Evolutionary conservation across 164 flowering plant species (phyloP).

Genomic region (Tetrastigma voinierianum): DNA sequence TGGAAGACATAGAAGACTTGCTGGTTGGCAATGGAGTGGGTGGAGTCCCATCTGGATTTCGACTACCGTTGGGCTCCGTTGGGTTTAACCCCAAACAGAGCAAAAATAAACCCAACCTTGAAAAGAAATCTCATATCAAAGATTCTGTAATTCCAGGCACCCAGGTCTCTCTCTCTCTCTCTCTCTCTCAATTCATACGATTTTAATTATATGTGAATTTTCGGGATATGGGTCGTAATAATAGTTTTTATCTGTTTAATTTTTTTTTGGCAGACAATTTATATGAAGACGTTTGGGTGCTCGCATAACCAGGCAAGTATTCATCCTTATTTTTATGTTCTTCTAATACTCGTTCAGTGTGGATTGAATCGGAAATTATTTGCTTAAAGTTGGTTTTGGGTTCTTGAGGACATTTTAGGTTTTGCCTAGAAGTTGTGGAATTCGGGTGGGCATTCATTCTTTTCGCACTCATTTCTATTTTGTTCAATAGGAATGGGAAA

Average conservation of each 20-base stretch:
- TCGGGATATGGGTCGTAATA: background rate
- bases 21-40: slow-evolving; percentile 39
- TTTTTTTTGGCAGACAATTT: slow-evolving; percentile 60
- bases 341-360: too few species aligned
- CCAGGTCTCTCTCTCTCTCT: slow-evolving; percentile 41
- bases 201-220: background rate
- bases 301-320: slow-evolving; percentile 90
- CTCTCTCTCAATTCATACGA: background rate
- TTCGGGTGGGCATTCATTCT: too few species aligned
- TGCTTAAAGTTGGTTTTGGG: too few species aligned
- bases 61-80: slow-evolving; percentile 62
- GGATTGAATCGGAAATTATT: too few species aligned
- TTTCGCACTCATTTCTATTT: too few species aligned
- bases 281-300: slow-evolving; percentile 95
- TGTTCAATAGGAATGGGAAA: too few species aligned
- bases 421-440: too few species aligned
- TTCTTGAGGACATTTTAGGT: too few species aligned
- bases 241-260: background rate
- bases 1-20: slow-evolving; percentile 95
- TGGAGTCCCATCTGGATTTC: slow-evolving; percentile 82
- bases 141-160: slow-evolving; percentile 72
- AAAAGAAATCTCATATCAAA: slow-evolving; percentile 7
- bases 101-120: slow-evolving; percentile 22
- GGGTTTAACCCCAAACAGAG: slow-evolving; percentile 56
- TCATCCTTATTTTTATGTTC: too few species aligned